Evolutionary conservation across 805 yeast genomes (phyloP).

Genomic region (Tanozyma kutaoensis): DNA sequence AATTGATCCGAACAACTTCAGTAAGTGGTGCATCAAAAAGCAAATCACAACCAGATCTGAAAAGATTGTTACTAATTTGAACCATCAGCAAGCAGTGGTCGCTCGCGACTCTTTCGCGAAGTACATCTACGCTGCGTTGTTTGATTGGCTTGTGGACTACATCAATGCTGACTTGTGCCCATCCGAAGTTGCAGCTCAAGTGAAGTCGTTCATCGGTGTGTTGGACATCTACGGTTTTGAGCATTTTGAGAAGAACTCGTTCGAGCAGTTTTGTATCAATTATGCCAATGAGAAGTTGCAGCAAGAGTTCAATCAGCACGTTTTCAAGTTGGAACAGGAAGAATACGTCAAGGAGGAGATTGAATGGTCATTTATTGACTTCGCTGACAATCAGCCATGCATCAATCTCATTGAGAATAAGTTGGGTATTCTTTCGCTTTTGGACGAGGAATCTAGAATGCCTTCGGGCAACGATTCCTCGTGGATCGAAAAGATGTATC

Average conservation of each 20-base stretch:
- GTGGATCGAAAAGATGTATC: conserved; percentile 85
- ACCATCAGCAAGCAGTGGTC: conserved; percentile 71
- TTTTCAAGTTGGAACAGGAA: conserved; percentile 92
- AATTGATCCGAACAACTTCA: conserved; percentile 55
- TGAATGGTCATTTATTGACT: conserved; percentile 94
- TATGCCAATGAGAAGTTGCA: conserved; percentile 95
- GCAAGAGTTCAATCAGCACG: conserved; percentile 95
- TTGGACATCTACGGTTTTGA: conserved; percentile 96
- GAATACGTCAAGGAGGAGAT: conserved; percentile 87
- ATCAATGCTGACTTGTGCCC: conserved; percentile 77
- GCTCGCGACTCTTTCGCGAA: conserved; percentile 97
- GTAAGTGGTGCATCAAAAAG: conserved; percentile 87
- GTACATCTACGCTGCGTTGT: conserved; percentile 80
- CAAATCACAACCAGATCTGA: conserved; percentile 90
- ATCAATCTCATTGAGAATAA: conserved; percentile 82
- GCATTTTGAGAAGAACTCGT: conserved; percentile 86
- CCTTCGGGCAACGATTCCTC: conserved; percentile 90
- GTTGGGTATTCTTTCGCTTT: conserved; percentile 73
- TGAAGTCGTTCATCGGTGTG: conserved; percentile 81
- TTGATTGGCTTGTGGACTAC: conserved; percentile 87
- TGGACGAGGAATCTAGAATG: conserved; percentile 91
- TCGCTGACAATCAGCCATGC: conserved; percentile 94
- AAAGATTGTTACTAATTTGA: conserved; percentile 75
- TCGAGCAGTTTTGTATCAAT: conserved; percentile 95
- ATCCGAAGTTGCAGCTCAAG: conserved; percentile 44